These are phyloP conservation scores for Phlebiopsis flavidoalba DNA, from an alignment of 768 basidiomycete genomes.

Conservation along the genomic window DNA sequence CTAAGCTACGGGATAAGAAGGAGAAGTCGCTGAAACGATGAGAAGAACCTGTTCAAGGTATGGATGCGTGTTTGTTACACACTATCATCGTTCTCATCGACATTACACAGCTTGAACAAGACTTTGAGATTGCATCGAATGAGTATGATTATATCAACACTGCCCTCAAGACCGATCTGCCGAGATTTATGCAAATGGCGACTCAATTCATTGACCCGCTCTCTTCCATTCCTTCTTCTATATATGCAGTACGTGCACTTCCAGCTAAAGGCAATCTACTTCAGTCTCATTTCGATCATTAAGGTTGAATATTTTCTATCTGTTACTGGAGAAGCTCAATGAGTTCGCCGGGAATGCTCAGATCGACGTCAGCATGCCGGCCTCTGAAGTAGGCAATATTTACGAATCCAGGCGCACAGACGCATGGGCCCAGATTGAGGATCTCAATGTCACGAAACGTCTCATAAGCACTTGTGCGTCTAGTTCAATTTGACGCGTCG, in stretches of 20 bases:
- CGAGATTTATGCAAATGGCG: constrained; percentile 84
- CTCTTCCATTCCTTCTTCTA: constrained; percentile 99
- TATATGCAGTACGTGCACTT: constrained; percentile 83
- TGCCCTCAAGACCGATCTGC: constrained; percentile 86
- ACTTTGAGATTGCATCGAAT: constrained; percentile 86
- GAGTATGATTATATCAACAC: constrained; percentile 94
- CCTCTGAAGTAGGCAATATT: constrained; percentile 65
- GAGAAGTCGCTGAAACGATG: constrained; percentile 93
- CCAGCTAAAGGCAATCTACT: background rate
- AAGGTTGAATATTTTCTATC: constrained; percentile 90
- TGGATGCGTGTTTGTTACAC: constrained; percentile 4
- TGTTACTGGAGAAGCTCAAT: constrained; percentile 91
- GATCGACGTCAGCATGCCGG: constrained; percentile 61
- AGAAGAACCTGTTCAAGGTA: constrained; percentile 96
- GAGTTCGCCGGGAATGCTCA: constrained; percentile 69
- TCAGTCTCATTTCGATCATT: background rate
- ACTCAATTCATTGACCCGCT: constrained; percentile 92
- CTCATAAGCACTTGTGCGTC: constrained; percentile 79
- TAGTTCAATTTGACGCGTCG: background rate
- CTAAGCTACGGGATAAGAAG: constrained; percentile 96
- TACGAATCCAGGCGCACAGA: constrained; percentile 85
- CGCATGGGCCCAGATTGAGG: constrained; percentile 72
- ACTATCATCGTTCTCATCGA: background rate
- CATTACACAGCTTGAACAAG: constrained; percentile 76
- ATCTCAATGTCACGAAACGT: constrained; percentile 76